Base-by-base conservation (phyloP, 129 eudicot species). In the Pittosporum tobira region DNA sequence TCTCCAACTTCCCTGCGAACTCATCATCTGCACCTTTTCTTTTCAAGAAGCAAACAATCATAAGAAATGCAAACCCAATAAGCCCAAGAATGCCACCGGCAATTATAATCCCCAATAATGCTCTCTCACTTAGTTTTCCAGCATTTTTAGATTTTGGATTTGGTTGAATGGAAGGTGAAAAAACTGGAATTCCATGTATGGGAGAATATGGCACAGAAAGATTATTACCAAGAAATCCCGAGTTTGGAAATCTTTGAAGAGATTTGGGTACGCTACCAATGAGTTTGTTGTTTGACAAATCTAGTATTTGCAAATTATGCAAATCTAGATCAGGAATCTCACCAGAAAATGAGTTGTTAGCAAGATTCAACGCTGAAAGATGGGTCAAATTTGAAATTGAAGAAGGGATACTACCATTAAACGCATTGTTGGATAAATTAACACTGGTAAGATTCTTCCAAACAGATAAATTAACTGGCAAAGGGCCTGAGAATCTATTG, bases 1-100 rank as follows among this genome's bases (percentile, higher is more conserved):
- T 90, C 42, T 81, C 94, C 63, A 83, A 63, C 37, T 90, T 86
- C 14, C 89, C 84, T 0, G 81, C 60, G 69, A 90, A 80, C 64
- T 71, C 88, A 69, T 69, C 43, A 54, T 54, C 40, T 9, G 14
- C 43, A 8, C 29, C 59, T 54, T 54, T 54, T 54, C 42, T 54
- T 21, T 54, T 54, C 38, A 54, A 54, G 42, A 22, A 54, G 59
- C 59, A 54, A 15, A 29, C 59, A 21, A 54, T 14, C 42, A 29
- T 27, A 40, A 54, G 29, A 27, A 27, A 54, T 7, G 21, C 9
- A 36, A 54, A 54, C 29, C 59, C 59, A 29, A 29, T 54, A 54
- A 54, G 59, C 25, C 24, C 59, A 29, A 54, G 37, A 54, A 29
- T 42, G 29, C 59, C 28, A 54, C 38, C 59, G 29, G 42, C 59